phyloP scores from a whole-genome alignment of 257 asterid species.

The Handroanthus guayacan region DNA sequence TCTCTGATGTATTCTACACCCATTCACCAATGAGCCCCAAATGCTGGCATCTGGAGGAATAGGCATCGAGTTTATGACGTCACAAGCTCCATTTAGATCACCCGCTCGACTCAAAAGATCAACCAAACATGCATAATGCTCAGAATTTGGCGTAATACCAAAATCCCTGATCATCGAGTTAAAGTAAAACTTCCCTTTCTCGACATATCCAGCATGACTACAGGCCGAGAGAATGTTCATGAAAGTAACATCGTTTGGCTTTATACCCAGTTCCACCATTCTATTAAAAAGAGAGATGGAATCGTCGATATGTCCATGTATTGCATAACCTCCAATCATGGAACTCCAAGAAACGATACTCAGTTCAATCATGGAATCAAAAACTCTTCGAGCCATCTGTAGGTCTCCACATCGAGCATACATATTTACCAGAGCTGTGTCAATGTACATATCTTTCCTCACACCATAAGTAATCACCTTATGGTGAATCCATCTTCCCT shows the following conservation, averaged over 20 bases:
- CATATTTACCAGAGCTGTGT: constrained; percentile 75
- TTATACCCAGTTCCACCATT: constrained; percentile 69
- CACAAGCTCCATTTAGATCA: constrained; percentile 70
- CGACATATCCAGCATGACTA: constrained; percentile 80
- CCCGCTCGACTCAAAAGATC: constrained; percentile 91
- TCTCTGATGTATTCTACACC: constrained; percentile 83
- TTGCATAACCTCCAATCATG: constrained; percentile 79
- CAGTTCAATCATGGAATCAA: constrained; percentile 56
- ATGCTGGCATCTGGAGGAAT: constrained; percentile 63
- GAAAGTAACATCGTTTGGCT: constrained; percentile 72
- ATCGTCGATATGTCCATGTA: constrained; percentile 73
- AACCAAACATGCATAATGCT: constrained; percentile 86
- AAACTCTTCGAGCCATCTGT: constrained; percentile 62
- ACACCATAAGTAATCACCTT: constrained; percentile 64
- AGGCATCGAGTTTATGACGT: constrained; percentile 69
- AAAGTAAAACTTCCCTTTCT: constrained; percentile 72
- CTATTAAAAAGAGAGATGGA: constrained; percentile 56
- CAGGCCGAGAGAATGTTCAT: constrained; percentile 85
- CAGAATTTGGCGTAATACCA: constrained; percentile 62
- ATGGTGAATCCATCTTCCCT: constrained; percentile 89
- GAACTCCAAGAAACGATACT: constrained; percentile 86
- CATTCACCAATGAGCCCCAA: constrained; percentile 84
- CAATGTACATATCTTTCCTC: constrained; percentile 58
- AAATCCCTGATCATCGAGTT: constrained; percentile 60
- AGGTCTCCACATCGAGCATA: constrained; percentile 90